phyloP scores from a whole-genome alignment of 2,329 filamentous ascomycete genomes.

The Microascus cirrosus region DNA sequence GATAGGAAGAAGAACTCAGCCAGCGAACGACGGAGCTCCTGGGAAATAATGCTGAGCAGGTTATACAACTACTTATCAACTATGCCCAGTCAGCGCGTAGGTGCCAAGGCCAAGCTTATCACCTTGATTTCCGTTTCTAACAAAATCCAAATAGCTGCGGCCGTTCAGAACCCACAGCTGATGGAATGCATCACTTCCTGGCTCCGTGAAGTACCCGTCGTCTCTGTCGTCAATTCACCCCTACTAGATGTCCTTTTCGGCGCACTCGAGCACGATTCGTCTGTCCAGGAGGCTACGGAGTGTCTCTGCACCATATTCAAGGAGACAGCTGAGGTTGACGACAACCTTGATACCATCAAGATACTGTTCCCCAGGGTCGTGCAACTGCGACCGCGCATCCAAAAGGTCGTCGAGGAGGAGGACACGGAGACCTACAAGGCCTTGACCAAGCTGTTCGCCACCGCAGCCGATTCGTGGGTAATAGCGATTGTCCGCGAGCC shows the following conservation, averaged over 20 bases:
- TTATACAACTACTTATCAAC: conserved; percentile 75
- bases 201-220: conserved; percentile 83
- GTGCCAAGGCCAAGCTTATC: conserved; percentile 15
- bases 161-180: conserved; percentile 77
- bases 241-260: conserved; percentile 72
- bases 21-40: conserved; percentile 80
- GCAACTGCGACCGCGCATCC: conserved; percentile 64
- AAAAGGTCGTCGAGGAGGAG: conserved; percentile 63
- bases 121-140: not conserved
- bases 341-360: conserved; percentile 72
- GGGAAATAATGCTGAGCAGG: conserved; percentile 80
- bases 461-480: conserved; percentile 91
- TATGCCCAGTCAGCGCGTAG: conserved; percentile 87
- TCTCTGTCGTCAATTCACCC: conserved; percentile 73
- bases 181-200: conserved; percentile 95
- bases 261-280: conserved; percentile 62
- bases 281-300: conserved; percentile 81
- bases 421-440: conserved; percentile 81
- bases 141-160: conserved; percentile 42
- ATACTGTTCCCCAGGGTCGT: conserved; percentile 73
- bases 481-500: conserved; percentile 82
- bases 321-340: conserved; percentile 89
- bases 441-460: conserved; percentile 79
- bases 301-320: conserved; percentile 85
- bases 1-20: conserved; percentile 88